Evolutionary conservation across 129 eudicot genomes (phyloP).

Genomic region (Lonicera japonica): DNA sequence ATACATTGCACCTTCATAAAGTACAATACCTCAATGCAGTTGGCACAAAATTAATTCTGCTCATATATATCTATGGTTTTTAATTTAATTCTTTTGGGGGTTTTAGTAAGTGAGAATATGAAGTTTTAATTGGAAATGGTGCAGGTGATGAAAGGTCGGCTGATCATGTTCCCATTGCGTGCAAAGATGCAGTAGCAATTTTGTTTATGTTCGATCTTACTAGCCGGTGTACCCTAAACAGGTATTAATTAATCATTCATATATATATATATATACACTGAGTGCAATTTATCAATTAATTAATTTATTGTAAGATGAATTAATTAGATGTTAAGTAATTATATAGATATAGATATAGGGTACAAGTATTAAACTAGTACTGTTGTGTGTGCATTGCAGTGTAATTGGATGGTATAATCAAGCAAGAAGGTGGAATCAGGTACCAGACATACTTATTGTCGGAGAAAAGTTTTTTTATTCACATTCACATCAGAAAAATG

Average conservation of each 20-base stretch:
- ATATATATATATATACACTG: too few relatives aligned
- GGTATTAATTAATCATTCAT: too few relatives aligned
- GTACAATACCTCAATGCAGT: too few relatives aligned
- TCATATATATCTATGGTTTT: not conserved
- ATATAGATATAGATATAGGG: not conserved
- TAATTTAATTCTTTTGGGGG: not conserved
- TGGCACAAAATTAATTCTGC: too few relatives aligned
- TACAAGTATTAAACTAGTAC: not conserved
- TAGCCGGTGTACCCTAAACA: conserved; percentile 77
- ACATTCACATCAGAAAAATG: too few relatives aligned
- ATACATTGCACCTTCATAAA: too few relatives aligned
- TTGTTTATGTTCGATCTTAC: conserved; percentile 98
- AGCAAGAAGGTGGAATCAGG: conserved; percentile 98
- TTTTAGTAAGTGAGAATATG: not conserved
- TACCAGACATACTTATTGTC: conserved; percentile 13
- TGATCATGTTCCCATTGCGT: conserved; percentile 90
- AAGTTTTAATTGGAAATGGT: conserved; percentile 8
- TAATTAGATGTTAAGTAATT: not conserved
- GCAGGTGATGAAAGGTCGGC: conserved; percentile 63
- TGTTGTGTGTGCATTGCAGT: conserved; percentile 42
- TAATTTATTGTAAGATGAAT: not conserved
- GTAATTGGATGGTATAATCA: conserved; percentile 80
- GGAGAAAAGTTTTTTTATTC: not conserved
- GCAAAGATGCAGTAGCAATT: conserved; percentile 95
- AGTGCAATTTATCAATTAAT: not conserved